Evolutionary conservation across 2,329 filamentous ascomycete species (phyloP), one percentile per base, ranked within the genome.

Genomic region (Aspergillus alliaceus): DNA sequence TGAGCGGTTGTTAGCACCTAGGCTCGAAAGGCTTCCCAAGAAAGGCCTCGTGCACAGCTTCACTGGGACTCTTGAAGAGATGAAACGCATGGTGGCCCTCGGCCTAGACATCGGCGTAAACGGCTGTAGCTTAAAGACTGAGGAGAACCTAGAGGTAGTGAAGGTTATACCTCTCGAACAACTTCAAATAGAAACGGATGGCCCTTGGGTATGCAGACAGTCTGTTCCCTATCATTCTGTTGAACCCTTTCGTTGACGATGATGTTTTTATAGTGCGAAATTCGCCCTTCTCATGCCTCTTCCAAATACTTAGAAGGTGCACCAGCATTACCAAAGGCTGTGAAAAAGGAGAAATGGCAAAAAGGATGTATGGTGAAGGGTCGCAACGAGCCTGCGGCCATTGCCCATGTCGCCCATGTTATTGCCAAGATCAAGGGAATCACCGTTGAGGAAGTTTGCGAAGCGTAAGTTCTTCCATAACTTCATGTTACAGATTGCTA

Each of bases 271-370:
- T 51, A 80, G 90, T 99, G 95, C 70, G 95, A 99, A 74, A 93
- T 99, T 58, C 82, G 95, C 24, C 88, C 92, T 1, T 91, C 86
- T 29, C 93, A 99, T 76, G 92, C 93, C 29, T 91, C 91, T 2
- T 90, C 88, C 66, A 89, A 88, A 73, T 89, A 88, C 63, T 75
- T 90, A 62, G 80, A 86, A 5, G 87, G 88, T 51, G 85, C 90
- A 1, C 88, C 89, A 0, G 82, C 86, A 52, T 78, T 91, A 32
- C 95, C 88, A 65, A 96, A 90, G 75, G 82, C 87, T 4, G 89
- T 97, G 29, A 99, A 98, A 82, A 98, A 96, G 78, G 95, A 99
- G 78, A 96, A 90, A 73, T 99, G 92, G 89, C 84, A 85, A 44
- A 86, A 90, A 67, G 93, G 93, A 0, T 83, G 82, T 39, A 93